phyloP scores from a whole-genome alignment of 176 grass and related monocot genomes.

The Cenchrus americanus region DNA sequence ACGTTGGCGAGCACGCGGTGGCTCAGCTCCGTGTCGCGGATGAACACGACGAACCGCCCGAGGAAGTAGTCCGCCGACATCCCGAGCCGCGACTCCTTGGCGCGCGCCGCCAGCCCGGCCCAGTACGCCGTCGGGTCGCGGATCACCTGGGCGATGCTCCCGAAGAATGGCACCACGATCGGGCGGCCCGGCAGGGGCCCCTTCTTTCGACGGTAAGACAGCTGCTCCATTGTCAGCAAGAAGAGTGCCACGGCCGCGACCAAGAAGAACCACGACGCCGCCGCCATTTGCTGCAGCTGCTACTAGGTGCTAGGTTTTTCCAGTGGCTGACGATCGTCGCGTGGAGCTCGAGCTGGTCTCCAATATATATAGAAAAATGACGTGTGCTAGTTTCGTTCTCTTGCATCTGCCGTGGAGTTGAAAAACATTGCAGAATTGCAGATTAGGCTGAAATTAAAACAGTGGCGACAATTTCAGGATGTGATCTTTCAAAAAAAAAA shows the following conservation, averaged over 20 bases:
- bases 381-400: no score
- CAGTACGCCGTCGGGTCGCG: slow-evolving; percentile 56
- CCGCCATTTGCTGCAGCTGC: no score
- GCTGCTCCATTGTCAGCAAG: slow-evolving; percentile 50
- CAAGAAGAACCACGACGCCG: slow-evolving; percentile 33
- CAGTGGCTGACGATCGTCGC: no score
- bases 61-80: slow-evolving; percentile 65
- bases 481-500: no score
- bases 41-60: slow-evolving; percentile 70
- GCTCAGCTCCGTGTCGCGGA: slow-evolving; percentile 37
- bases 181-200: slow-evolving; percentile 48
- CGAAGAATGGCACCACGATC: slow-evolving; percentile 64
- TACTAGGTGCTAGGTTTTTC: no score
- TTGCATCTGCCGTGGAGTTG: no score
- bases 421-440: no score
- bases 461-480: no score
- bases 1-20: slow-evolving; percentile 4
- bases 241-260: slow-evolving; percentile 19
- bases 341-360: no score
- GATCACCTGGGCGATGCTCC: slow-evolving; percentile 52
- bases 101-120: slow-evolving; percentile 50
- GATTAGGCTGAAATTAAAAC: no score
- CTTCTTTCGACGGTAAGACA: slow-evolving; percentile 68
- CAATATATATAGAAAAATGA: no score
- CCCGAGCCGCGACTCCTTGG: slow-evolving; percentile 45